Evolutionary conservation across 495 filamentous ascomycete species (phyloP), one percentile per base, ranked within the genome.

Genomic region (Penicillium verhagenii): DNA sequence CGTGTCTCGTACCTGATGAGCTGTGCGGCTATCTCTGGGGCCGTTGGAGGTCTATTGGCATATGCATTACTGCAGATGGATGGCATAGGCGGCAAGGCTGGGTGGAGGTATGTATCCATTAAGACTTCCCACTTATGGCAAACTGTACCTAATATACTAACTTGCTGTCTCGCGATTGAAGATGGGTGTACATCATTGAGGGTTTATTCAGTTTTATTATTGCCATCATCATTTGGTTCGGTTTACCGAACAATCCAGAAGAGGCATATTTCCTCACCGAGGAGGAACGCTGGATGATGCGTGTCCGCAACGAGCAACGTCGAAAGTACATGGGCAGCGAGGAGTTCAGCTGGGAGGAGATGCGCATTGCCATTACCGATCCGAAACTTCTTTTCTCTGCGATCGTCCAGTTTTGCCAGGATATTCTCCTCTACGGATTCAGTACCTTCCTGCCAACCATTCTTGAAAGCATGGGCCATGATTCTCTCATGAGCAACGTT

Each of bases 361-460:
- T 82, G 59, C 62, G 63, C 11, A 67, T 69, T 6, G 79, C 70
- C 1, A 53, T 79, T 25, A 61, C 62, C 16, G 73, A 75, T 47
- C 71, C 69, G 10, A 73, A 78, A 45, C 52, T 77, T 9, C 63
- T 66, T 25, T 72, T 77, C 50, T 79, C 73, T 37, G 72, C 69
- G 21, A 59, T 71, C 19, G 75, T 72, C n/a, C 77, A 81, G 47
- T 82, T 84, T 60, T 73, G 75, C 21, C 69, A 74, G 63, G 78
- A 83, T 50, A 80, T 82, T 6, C 69, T 83, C 20, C 70, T 84
- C 6, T 82, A 83, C 48, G 82, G 82, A 28, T 83, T 83, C 69
- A 78, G 72, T 48, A 84, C 80, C 7, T 86, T 86, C 60, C 53
- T 85, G 20, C 83, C 82, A 1, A 76, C 77, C 1, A 84, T 85